A percentile compares a stretch with the other conserved stretches of the same genome.
Conservation (phyloP, 2,329 filamentous ascomycete genomes). For the Sphaerulina vaccinii region DNA sequence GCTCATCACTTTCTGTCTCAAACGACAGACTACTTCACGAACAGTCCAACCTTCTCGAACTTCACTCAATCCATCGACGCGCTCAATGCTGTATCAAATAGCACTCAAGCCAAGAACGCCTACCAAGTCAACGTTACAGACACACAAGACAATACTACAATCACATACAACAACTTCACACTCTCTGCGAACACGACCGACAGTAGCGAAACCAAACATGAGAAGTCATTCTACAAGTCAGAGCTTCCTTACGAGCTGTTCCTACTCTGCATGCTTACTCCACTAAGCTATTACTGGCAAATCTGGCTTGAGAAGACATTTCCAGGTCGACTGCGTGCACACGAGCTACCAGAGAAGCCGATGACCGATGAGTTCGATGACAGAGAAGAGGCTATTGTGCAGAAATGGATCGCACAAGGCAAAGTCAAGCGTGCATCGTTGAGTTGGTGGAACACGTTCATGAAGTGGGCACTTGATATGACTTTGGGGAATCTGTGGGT, state of each 20-base stretch:
- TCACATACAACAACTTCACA: not conserved
- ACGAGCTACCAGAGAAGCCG: not conserved
- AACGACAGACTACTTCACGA: not conserved
- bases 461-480: slow-evolving; percentile 21
- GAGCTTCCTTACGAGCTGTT: slow-evolving; percentile 10
- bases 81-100: not conserved
- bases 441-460: slow-evolving; percentile 20
- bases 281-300: slow-evolving; percentile 20
- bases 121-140: not conserved
- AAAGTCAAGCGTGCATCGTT: slow-evolving; percentile 19
- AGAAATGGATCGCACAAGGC: slow-evolving; percentile 23
- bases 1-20: slow-evolving; percentile 1
- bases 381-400: slow-evolving; percentile 19
- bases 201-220: not conserved
- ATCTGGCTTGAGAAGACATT: slow-evolving; percentile 23
- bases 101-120: not conserved
- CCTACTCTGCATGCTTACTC: slow-evolving; percentile 6
- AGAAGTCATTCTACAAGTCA: slow-evolving; percentile 12
- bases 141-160: not conserved
- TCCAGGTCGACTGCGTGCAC: slow-evolving; percentile 6
- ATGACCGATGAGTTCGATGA: not conserved
- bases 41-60: not conserved
- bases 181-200: not conserved
- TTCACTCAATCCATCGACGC: not conserved
- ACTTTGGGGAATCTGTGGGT: slow-evolving; percentile 6